These are phyloP conservation scores for Plasmodium gonderi DNA, from an alignment of 169 alveolate genomes.

Conservation along the genomic window DNA sequence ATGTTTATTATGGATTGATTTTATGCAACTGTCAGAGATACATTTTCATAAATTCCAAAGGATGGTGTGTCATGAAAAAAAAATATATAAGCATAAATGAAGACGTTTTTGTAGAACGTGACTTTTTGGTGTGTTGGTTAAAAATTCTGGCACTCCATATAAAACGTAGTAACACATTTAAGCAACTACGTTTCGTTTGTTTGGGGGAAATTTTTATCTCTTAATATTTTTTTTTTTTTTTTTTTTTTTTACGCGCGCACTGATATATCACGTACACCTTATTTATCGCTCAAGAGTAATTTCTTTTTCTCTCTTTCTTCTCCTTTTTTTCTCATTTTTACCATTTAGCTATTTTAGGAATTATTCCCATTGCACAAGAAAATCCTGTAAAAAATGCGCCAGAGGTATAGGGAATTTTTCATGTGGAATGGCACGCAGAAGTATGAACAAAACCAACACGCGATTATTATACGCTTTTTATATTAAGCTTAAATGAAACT, in stretches of 20 bases:
- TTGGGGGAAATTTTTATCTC: neutral
- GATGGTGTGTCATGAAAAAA: no score
- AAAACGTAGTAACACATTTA: neutral
- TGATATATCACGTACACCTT: neutral
- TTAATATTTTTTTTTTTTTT: neutral
- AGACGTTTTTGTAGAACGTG: neutral
- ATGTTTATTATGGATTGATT: no score
- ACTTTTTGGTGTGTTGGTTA: neutral
- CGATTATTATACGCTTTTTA: no score
- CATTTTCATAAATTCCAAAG: no score
- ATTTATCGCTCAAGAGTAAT: neutral
- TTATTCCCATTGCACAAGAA: neutral
- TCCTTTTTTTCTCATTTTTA: neutral
- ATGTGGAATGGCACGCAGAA: neutral
- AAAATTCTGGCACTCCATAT: neutral
- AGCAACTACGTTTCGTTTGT: neutral
- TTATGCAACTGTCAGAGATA: no score
- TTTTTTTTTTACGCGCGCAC: no score
- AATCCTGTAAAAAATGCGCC: neutral
- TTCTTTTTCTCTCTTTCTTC: neutral
- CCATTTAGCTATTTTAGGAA: neutral
- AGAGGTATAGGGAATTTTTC: neutral
- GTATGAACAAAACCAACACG: no score
- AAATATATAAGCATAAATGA: no score
- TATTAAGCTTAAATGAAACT: no score